phyloP scores from a whole-genome alignment of 495 filamentous ascomycete species.

The Tuber umbilicatum region DNA sequence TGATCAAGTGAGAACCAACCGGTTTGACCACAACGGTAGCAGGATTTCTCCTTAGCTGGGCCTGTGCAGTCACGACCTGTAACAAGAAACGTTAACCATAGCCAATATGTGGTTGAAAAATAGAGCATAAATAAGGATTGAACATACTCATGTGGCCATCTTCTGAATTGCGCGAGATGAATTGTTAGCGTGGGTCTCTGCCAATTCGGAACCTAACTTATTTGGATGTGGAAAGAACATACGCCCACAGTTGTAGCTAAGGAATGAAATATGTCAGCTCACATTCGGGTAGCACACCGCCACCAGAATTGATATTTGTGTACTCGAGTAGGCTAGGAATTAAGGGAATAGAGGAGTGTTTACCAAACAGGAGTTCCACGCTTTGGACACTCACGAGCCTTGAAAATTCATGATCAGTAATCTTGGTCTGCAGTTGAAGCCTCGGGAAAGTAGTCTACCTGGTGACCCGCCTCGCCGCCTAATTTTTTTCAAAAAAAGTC shows the following conservation, averaged over 20 bases:
- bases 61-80: slow-evolving; percentile 83
- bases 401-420: slow-evolving; percentile 40
- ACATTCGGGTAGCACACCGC: slow-evolving; percentile 8
- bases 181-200: slow-evolving; percentile 30
- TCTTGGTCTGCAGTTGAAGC: slow-evolving; percentile 17
- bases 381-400: slow-evolving; percentile 92
- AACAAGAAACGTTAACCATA: not conserved
- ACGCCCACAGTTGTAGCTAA: slow-evolving; percentile 74
- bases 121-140: slow-evolving; percentile 6
- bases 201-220: slow-evolving; percentile 46
- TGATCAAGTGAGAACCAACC: slow-evolving; percentile 26
- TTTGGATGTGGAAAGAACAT: slow-evolving; percentile 42
- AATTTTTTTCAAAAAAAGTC: slow-evolving; percentile 28
- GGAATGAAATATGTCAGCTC: slow-evolving; percentile 41
- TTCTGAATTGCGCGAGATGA: slow-evolving; percentile 44
- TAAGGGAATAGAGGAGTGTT: slow-evolving; percentile 32
- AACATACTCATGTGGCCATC: slow-evolving; percentile 84
- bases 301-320: not conserved
- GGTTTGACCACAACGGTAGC: slow-evolving; percentile 80
- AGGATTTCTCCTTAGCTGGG: slow-evolving; percentile 87
- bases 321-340: slow-evolving; percentile 6
- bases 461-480: slow-evolving; percentile 73
- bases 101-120: slow-evolving; percentile 11
- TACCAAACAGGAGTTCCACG: slow-evolving; percentile 88
- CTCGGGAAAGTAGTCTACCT: slow-evolving; percentile 47